A percentile compares a stretch with the other conserved stretches of the same genome.
phyloP scores from a whole-genome alignment of 2,329 filamentous ascomycete genomes.

The Aspergillus caelatus region DNA sequence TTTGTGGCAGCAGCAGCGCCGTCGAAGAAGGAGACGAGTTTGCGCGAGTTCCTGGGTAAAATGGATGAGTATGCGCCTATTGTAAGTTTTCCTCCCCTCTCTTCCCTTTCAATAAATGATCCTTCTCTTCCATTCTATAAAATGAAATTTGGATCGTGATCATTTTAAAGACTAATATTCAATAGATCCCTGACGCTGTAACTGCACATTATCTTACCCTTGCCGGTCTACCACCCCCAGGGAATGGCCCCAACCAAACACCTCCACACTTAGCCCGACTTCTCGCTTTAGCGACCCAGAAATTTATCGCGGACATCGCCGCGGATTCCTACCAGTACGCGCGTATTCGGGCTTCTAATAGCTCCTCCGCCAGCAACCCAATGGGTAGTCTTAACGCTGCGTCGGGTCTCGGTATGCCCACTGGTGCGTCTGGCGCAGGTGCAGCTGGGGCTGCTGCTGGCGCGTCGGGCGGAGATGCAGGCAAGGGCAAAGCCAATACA shows the following conservation, averaged over 20 bases:
- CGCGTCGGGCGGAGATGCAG: conserved; percentile 49
- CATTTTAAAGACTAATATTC: conserved; percentile 8
- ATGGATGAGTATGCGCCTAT: conserved; percentile 99
- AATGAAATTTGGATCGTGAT: no score
- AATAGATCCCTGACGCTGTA: conserved; percentile 91
- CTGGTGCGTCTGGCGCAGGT: conserved; percentile 58
- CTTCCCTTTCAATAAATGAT: conserved; percentile 6
- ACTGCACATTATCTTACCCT: conserved; percentile 98
- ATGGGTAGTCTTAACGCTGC: conserved; percentile 81
- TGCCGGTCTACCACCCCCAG: conserved; percentile 86
- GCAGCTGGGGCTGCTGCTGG: conserved; percentile 54
- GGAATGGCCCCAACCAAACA: conserved; percentile 75
- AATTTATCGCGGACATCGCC: conserved; percentile 96
- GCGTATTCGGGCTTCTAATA: conserved; percentile 90
- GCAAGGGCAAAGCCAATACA: conserved; percentile 53
- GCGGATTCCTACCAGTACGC: conserved; percentile 98
- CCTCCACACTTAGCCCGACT: conserved; percentile 86
- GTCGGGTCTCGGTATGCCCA: conserved; percentile 55
- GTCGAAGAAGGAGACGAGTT: conserved; percentile 84
- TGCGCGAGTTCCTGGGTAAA: conserved; percentile 90
- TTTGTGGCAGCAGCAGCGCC: conserved; percentile 57
- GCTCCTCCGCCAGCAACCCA: conserved; percentile 81
- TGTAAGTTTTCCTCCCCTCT: conserved; percentile 57
- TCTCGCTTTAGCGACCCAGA: conserved; percentile 95
- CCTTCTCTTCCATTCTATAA: background rate